Percentiles rank a stretch among this genome's conserved stretches.
phyloP scores from a whole-genome alignment of 495 filamentous ascomycete genomes.

The Penicillium lividum region DNA sequence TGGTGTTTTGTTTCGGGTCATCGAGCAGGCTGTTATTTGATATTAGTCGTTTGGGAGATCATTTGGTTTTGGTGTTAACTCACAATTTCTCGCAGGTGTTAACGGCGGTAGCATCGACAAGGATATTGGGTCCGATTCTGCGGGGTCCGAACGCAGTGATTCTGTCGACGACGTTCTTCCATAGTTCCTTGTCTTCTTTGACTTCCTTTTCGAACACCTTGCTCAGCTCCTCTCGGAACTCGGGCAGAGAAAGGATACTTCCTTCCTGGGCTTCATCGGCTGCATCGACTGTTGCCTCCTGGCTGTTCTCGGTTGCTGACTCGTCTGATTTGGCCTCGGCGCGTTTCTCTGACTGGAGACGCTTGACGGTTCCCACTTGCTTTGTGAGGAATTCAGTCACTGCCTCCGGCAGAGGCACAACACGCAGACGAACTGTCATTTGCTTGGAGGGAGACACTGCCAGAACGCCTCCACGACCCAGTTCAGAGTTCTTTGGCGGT shows the following conservation, averaged over 20 bases:
- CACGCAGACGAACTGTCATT: slow-evolving; percentile 73
- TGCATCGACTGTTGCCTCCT: slow-evolving; percentile 32
- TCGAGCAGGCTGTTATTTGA: slow-evolving; percentile 34
- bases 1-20: slow-evolving; percentile 37
- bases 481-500: slow-evolving; percentile 77
- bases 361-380: slow-evolving; percentile 75
- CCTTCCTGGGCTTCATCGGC: slow-evolving; percentile 52
- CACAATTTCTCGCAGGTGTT: slow-evolving; percentile 76
- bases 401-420: slow-evolving; percentile 71
- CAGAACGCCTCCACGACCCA: slow-evolving; percentile 81
- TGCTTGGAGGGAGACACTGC: slow-evolving; percentile 80
- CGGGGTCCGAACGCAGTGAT: slow-evolving; percentile 89
- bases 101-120: slow-evolving; percentile 79
- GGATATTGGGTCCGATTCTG: slow-evolving; percentile 81
- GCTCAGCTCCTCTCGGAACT: slow-evolving; percentile 73
- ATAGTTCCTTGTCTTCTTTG: slow-evolving; percentile 67
- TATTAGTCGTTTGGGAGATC: slow-evolving; percentile 14
- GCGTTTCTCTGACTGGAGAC: slow-evolving; percentile 69
- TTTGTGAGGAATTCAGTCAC: slow-evolving; percentile 86
- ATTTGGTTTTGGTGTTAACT: slow-evolving; percentile 23
- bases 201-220: slow-evolving; percentile 61
- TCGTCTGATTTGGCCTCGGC: slow-evolving; percentile 37
- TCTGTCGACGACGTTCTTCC: slow-evolving; percentile 74
- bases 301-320: slow-evolving; percentile 19
- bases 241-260: slow-evolving; percentile 63